Evolutionary conservation across 164 flowering plant genomes (phyloP).

Genomic region (Buxus sempervirens): DNA sequence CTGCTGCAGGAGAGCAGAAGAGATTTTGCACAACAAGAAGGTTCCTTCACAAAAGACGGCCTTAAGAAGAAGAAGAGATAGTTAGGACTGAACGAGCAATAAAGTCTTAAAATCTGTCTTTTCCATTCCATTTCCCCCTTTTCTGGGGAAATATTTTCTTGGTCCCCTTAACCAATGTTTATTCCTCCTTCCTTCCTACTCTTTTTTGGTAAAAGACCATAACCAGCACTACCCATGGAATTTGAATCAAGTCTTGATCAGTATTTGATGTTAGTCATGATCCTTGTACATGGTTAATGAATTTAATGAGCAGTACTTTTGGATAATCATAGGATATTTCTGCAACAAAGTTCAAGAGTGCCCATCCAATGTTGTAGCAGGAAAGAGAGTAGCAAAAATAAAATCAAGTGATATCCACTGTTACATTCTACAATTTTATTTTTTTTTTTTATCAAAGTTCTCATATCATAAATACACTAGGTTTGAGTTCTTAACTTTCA

Average conservation of each 20-base stretch:
- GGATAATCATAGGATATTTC: not conserved
- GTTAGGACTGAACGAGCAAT: slow-evolving; percentile 55
- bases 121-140: not conserved
- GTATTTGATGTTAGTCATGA: too few relatives aligned
- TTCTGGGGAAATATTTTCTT: not conserved
- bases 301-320: not conserved
- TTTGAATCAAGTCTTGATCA: too few relatives aligned
- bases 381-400: too few relatives aligned
- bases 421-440: too few relatives aligned
- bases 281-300: not conserved
- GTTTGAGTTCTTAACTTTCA: too few relatives aligned
- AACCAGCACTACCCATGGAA: too few relatives aligned
- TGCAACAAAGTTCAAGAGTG: not conserved
- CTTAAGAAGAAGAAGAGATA: slow-evolving; percentile 62
- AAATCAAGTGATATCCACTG: too few relatives aligned
- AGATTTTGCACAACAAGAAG: slow-evolving; percentile 74
- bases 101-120: not conserved
- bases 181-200: not conserved
- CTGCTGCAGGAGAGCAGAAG: slow-evolving; percentile 78
- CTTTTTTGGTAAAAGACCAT: not conserved
- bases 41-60: slow-evolving; percentile 73
- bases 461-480: too few relatives aligned
- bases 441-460: too few relatives aligned
- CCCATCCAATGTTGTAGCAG: not conserved
- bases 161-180: not conserved